These are phyloP conservation scores for Takashimella tepidaria DNA, from an alignment of 1,284 basidiomycete species.

Conservation along the genomic window DNA sequence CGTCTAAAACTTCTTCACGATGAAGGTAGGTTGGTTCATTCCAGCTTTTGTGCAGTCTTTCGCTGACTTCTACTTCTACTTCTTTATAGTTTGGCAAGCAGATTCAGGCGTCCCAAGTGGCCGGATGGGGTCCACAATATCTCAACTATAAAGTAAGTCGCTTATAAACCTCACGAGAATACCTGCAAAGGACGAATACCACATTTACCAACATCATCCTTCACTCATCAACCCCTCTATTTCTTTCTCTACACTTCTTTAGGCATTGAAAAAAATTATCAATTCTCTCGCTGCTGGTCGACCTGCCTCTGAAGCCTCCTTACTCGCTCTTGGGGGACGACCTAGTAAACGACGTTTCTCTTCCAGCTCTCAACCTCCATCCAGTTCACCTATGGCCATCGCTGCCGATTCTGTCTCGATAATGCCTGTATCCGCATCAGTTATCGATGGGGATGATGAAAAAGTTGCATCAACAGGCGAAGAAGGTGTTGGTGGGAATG, in stretches of 20 bases:
- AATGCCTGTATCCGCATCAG: not conserved
- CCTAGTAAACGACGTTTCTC: conserved; percentile 57
- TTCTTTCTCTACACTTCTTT: not conserved
- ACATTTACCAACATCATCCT: not conserved
- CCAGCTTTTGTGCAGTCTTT: not conserved
- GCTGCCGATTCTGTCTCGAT: not conserved
- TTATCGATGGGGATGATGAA: not conserved
- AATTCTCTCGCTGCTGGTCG: conserved; percentile 89
- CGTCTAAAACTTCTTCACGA: no score
- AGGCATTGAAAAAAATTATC: conserved; percentile 64
- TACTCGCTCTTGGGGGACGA: conserved; percentile 75
- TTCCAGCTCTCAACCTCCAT: not conserved
- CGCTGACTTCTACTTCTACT: no score
- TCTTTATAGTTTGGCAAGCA: conserved; percentile 92
- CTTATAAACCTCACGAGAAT: not conserved
- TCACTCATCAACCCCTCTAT: no score
- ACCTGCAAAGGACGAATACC: not conserved
- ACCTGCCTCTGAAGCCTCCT: conserved; percentile 80
- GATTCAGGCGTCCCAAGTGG: conserved; percentile 92
- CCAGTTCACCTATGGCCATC: conserved; percentile 1
- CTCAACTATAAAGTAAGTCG: conserved; percentile 84
- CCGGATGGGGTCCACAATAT: conserved; percentile 94
- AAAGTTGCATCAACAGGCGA: conserved; percentile 2
- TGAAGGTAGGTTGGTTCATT: not conserved
- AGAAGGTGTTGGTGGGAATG: no score